Conservation (phyloP, 2,329 filamentous ascomycete species). For the Emergomyces orientalis region DNA sequence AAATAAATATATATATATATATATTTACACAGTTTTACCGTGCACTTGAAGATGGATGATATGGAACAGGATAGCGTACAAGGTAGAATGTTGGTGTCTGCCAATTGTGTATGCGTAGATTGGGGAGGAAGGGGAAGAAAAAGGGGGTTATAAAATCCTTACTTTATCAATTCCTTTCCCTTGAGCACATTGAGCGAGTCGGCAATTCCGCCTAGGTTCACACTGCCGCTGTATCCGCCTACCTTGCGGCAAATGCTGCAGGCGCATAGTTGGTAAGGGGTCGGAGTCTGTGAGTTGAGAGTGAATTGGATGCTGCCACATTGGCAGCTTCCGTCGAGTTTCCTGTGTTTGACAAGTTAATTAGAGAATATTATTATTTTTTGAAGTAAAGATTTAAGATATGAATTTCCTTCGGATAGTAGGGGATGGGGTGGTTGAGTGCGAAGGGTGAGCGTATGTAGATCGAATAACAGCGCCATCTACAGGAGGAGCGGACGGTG, state of each 20-base stretch:
- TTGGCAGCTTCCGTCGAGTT: constrained; percentile 42
- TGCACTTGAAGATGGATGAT: too few relatives aligned
- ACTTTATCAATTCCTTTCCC: constrained; percentile 39
- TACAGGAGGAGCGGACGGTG: too few relatives aligned
- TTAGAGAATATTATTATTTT: too few relatives aligned
- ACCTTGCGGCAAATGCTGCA: constrained; percentile 44
- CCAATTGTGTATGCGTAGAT: too few relatives aligned
- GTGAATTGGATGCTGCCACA: constrained; percentile 41
- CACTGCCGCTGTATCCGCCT: constrained; percentile 37
- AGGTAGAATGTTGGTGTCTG: too few relatives aligned
- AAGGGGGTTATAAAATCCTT: constrained; percentile 11
- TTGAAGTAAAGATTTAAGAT: too few relatives aligned
- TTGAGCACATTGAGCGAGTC: constrained; percentile 35
- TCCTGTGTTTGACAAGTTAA: constrained; percentile 32
- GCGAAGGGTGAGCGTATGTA: too few relatives aligned
- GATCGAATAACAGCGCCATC: background rate
- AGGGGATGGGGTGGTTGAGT: too few relatives aligned
- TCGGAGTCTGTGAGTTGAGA: constrained; percentile 38
- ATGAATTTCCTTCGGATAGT: too few relatives aligned
- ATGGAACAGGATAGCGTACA: too few relatives aligned
- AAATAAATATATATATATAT: too few relatives aligned
- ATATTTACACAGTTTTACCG: too few relatives aligned
- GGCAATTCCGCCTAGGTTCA: constrained; percentile 40
- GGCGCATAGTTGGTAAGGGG: constrained; percentile 42
- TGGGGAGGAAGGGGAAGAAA: background rate